These are phyloP conservation scores for Aspergillus indologenus DNA, from an alignment of 495 filamentous ascomycete genomes.

Conservation along the genomic window DNA sequence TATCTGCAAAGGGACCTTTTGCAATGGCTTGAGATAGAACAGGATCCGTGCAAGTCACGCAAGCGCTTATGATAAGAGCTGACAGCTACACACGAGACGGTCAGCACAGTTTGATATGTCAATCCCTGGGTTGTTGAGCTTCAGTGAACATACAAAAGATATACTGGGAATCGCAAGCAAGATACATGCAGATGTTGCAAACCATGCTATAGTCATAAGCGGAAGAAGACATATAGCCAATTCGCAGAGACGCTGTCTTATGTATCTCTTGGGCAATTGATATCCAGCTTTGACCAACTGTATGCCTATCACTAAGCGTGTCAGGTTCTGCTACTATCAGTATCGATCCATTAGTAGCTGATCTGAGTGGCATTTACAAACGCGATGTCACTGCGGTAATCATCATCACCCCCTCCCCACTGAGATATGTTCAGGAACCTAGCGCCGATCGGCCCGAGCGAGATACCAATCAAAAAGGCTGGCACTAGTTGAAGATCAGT, in stretches of 20 bases:
- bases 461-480: conserved; percentile 45
- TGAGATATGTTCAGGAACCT: conserved; percentile 44
- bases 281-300: conserved; percentile 44
- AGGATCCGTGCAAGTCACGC: conserved; percentile 61
- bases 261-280: conserved; percentile 33
- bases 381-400: conserved; percentile 43
- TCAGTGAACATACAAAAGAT: conserved; percentile 28
- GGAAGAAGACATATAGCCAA: conserved; percentile 40
- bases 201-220: conserved; percentile 37
- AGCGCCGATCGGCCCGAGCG: conserved; percentile 48
- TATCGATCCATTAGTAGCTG: no score
- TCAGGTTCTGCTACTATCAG: conserved; percentile 32
- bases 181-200: conserved; percentile 37
- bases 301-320: conserved; percentile 53
- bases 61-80: conserved; percentile 58
- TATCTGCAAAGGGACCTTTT: conserved; percentile 61
- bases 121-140: not conserved
- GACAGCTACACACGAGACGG: conserved; percentile 39
- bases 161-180: conserved; percentile 33
- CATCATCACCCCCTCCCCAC: conserved; percentile 39
- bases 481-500: conserved; percentile 39
- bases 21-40: conserved; percentile 59
- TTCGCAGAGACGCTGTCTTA: conserved; percentile 25
- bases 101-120: not conserved
- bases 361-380: conserved; percentile 26